These are phyloP conservation scores for Vicia faba DNA, from an alignment of 306 rosid genomes.

Conservation along the genomic window DNA sequence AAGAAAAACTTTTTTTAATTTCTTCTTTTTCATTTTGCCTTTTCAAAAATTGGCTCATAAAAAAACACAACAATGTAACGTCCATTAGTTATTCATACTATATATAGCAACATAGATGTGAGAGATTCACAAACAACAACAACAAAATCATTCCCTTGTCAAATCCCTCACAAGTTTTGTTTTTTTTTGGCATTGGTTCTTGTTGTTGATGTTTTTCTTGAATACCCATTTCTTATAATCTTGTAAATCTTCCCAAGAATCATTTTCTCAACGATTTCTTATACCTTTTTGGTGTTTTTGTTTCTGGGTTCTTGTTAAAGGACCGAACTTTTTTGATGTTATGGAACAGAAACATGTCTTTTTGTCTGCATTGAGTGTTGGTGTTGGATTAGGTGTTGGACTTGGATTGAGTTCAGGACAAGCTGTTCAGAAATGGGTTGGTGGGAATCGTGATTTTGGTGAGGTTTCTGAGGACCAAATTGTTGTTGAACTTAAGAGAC, in stretches of 20 bases:
- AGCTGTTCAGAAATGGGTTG: slow-evolving; percentile 80
- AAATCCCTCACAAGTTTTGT: slow-evolving; percentile 35
- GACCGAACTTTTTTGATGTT: slow-evolving; percentile 27
- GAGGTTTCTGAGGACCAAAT: slow-evolving; percentile 72
- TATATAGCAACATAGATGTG: slow-evolving; percentile 48
- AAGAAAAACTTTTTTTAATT: neutral
- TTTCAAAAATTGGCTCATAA: slow-evolving; percentile 25
- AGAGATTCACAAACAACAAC: slow-evolving; percentile 28
- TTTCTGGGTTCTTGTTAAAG: slow-evolving; percentile 24
- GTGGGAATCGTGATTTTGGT: slow-evolving; percentile 53
- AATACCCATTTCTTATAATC: slow-evolving; percentile 39
- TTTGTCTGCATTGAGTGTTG: slow-evolving; percentile 92
- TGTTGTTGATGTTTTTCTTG: neutral
- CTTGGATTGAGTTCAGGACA: slow-evolving; percentile 82
- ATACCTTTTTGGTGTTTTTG: slow-evolving; percentile 33
- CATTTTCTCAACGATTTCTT: slow-evolving; percentile 29
- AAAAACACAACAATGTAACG: slow-evolving; percentile 47
- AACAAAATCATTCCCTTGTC: slow-evolving; percentile 48
- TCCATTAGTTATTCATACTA: slow-evolving; percentile 57
- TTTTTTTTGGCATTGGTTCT: slow-evolving; percentile 18
- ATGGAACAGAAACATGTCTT: slow-evolving; percentile 96
- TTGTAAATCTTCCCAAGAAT: slow-evolving; percentile 31
- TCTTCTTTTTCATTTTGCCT: slow-evolving; percentile 10
- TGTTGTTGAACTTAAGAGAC: slow-evolving; percentile 68
- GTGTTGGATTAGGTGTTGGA: slow-evolving; percentile 95